Evolutionary conservation across 495 filamentous ascomycete species (phyloP).

Genomic region (Coniosporium apollinis): DNA sequence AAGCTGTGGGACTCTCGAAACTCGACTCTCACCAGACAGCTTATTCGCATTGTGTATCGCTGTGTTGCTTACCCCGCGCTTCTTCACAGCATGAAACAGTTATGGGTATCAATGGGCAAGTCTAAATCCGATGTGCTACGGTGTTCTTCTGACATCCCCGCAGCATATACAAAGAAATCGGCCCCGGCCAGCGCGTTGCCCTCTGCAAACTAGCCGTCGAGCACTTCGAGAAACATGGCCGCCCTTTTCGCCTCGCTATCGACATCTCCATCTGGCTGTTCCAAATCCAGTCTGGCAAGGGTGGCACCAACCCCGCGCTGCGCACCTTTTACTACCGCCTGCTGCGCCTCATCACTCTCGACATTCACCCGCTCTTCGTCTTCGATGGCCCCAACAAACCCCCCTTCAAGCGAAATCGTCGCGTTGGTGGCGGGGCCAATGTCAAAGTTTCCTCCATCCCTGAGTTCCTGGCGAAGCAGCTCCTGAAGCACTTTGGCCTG

Average conservation of each 20-base stretch:
- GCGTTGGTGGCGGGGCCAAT: slow-evolving; percentile 25
- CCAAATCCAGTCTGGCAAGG: slow-evolving; percentile 65
- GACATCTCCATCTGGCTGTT: slow-evolving; percentile 98
- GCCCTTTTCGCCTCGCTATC: slow-evolving; percentile 74
- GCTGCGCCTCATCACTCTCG: slow-evolving; percentile 59
- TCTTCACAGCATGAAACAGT: background rate
- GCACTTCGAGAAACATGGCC: slow-evolving; percentile 48
- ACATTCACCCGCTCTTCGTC: slow-evolving; percentile 81
- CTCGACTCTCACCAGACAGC: too few species aligned
- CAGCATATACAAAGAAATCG: slow-evolving; percentile 86
- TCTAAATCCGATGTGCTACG: background rate
- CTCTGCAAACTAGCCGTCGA: slow-evolving; percentile 68
- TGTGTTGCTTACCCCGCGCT: background rate
- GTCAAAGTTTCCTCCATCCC: slow-evolving; percentile 27
- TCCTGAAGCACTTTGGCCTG: slow-evolving; percentile 76
- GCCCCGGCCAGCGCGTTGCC: slow-evolving; percentile 59
- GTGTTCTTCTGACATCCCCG: too few species aligned
- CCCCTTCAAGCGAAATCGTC: slow-evolving; percentile 71
- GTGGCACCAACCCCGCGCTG: slow-evolving; percentile 72
- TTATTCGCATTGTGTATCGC: too few species aligned
- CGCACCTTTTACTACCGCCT: slow-evolving; percentile 89
- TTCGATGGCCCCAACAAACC: slow-evolving; percentile 91
- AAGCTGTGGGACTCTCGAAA: too few species aligned
- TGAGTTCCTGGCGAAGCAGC: slow-evolving; percentile 41
- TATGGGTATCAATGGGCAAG: slow-evolving; percentile 27